phyloP scores from a whole-genome alignment of 345 rosid species.

The Raphanus sativus region DNA sequence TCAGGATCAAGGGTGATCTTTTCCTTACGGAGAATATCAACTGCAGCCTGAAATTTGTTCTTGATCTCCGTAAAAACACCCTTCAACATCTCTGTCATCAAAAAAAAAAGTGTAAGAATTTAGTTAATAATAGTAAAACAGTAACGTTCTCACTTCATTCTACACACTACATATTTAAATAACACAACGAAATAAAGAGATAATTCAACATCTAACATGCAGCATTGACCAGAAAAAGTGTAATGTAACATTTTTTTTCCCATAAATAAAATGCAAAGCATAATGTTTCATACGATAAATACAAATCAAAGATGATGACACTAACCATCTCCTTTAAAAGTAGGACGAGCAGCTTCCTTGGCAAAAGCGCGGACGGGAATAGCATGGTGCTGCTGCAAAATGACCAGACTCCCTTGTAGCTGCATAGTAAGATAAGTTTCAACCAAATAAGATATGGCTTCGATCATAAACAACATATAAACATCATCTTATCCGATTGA shows the following conservation, averaged over 20 bases:
- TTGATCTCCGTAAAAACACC: constrained; percentile 78
- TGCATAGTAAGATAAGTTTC: constrained; percentile 31
- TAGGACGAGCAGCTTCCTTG: constrained; percentile 65
- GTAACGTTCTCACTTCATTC: not conserved
- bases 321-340: constrained; percentile 88
- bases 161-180: not conserved
- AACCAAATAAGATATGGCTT: too few species aligned
- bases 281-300: not conserved
- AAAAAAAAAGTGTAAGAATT: constrained; percentile 10
- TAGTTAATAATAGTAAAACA: not conserved
- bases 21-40: constrained; percentile 80
- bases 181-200: not conserved
- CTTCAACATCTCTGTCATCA: constrained; percentile 85
- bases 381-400: constrained; percentile 53
- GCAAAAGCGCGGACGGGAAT: constrained; percentile 69
- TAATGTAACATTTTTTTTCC: not conserved
- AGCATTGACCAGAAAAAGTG: not conserved
- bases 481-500: constrained; percentile 1
- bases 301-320: constrained; percentile 3
- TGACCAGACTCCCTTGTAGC: constrained; percentile 51
- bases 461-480: too few species aligned
- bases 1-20: constrained; percentile 89
- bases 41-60: constrained; percentile 76
- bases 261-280: too few species aligned
- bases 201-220: not conserved